These are phyloP conservation scores for Saksenaea oblongispora DNA, from an alignment of 371 early-diverging fungal genomes.

Conservation along the genomic window DNA sequence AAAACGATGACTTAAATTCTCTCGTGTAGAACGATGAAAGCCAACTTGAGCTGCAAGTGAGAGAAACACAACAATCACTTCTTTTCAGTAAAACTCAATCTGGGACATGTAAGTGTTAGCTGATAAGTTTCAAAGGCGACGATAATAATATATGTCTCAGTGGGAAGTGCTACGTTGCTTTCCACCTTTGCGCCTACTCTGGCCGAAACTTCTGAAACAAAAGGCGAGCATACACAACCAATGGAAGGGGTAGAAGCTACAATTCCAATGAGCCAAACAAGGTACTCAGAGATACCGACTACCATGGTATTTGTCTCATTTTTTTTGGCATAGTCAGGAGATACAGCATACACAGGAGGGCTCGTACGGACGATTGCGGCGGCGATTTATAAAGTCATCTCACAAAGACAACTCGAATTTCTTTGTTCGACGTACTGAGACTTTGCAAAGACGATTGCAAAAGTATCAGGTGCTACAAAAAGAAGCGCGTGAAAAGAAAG, in stretches of 20 bases:
- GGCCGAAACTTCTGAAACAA: neutral
- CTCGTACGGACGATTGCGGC: slow-evolving; percentile 4
- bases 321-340: neutral
- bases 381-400: slow-evolving; percentile 19
- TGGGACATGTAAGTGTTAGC: slow-evolving; percentile 1
- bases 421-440: slow-evolving; percentile 44
- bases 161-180: neutral
- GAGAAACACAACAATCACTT: slow-evolving; percentile 57
- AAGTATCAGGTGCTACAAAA: slow-evolving; percentile 31
- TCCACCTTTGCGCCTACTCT: neutral
- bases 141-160: neutral
- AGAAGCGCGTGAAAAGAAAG: slow-evolving; percentile 53
- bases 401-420: slow-evolving; percentile 10
- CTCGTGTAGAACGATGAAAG: slow-evolving; percentile 15
- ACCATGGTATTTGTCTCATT: neutral
- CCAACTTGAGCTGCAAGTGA: slow-evolving; percentile 36
- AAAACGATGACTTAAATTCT: neutral
- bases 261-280: neutral
- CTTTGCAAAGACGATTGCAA: slow-evolving; percentile 19
- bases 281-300: neutral
- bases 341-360: neutral
- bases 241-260: neutral
- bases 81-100: slow-evolving; percentile 51
- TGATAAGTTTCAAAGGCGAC: neutral
- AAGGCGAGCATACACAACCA: neutral